Percentiles rank a stretch among this genome's conserved stretches.
Conservation (phyloP, 306 rosid genomes). For the Acacia crassicarpa region DNA sequence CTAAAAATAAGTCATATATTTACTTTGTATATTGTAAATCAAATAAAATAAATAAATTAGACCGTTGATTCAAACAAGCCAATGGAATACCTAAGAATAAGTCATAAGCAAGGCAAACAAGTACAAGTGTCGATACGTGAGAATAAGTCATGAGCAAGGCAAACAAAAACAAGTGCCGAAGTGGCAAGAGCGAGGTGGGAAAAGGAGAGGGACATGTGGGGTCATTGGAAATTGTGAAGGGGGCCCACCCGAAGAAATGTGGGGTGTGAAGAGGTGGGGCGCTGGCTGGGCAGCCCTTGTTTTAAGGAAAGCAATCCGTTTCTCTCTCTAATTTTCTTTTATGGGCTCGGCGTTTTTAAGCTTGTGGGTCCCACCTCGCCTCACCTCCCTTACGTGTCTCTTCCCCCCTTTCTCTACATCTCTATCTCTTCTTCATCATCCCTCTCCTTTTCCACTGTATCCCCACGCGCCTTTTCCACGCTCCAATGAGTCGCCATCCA, state of each 20-base stretch:
- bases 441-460: background rate
- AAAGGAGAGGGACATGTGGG: slow-evolving; percentile 15
- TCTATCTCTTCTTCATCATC: background rate
- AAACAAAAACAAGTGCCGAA: too few species aligned
- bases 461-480: background rate
- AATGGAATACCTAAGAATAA: too few species aligned
- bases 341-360: slow-evolving; percentile 17
- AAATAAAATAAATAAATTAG: too few species aligned
- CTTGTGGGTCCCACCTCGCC: slow-evolving; percentile 32
- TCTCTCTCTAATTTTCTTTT: background rate
- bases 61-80: too few species aligned
- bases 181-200: too few species aligned
- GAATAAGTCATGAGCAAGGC: too few species aligned
- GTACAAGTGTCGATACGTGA: too few species aligned
- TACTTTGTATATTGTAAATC: too few species aligned
- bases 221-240: slow-evolving; percentile 42
- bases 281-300: slow-evolving; percentile 41
- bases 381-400: slow-evolving; percentile 38
- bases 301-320: slow-evolving; percentile 7
- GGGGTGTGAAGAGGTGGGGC: slow-evolving; percentile 39
- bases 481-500: background rate
- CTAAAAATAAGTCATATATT: too few species aligned
- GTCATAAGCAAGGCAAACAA: too few species aligned
- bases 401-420: slow-evolving; percentile 24
- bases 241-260: slow-evolving; percentile 35